Conservation (phyloP, 306 rosid species). For the Quercus ilex region DNA sequence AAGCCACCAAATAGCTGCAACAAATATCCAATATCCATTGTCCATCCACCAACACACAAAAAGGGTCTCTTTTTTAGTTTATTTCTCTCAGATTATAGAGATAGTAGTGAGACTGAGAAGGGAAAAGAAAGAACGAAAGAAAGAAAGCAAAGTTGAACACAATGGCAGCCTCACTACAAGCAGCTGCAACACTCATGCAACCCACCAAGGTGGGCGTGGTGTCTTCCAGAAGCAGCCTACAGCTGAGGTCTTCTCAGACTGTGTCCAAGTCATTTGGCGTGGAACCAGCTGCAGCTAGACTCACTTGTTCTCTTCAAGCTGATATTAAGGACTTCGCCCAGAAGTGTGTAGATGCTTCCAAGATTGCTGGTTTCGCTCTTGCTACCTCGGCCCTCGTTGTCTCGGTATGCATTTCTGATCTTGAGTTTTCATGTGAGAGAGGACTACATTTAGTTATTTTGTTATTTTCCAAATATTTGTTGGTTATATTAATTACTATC, state of each 20-base stretch:
- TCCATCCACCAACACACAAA: constrained; percentile 25
- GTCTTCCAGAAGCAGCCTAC: constrained; percentile 30
- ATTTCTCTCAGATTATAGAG: neutral
- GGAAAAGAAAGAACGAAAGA: no score
- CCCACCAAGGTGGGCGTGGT: constrained; percentile 60
- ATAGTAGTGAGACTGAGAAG: neutral
- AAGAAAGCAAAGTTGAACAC: constrained; percentile 10
- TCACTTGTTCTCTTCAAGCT: constrained; percentile 53
- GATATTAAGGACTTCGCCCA: constrained; percentile 66
- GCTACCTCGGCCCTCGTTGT: constrained; percentile 98
- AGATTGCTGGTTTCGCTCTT: constrained; percentile 93
- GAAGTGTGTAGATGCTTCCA: constrained; percentile 71
- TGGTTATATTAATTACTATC: no score
- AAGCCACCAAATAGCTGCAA: constrained; percentile 40
- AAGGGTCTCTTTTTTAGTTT: constrained; percentile 9
- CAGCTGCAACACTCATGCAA: constrained; percentile 89
- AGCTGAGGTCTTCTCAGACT: constrained; percentile 57
- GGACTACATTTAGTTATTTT: neutral
- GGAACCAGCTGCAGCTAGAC: constrained; percentile 34
- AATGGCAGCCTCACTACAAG: constrained; percentile 98
- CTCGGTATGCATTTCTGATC: constrained; percentile 52
- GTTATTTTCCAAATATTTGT: no score
- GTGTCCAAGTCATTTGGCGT: constrained; percentile 48
- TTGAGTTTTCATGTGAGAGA: neutral
- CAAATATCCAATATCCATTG: neutral